phyloP scores from a whole-genome alignment of 495 filamentous ascomycete species.

The Amorphotheca resinae region DNA sequence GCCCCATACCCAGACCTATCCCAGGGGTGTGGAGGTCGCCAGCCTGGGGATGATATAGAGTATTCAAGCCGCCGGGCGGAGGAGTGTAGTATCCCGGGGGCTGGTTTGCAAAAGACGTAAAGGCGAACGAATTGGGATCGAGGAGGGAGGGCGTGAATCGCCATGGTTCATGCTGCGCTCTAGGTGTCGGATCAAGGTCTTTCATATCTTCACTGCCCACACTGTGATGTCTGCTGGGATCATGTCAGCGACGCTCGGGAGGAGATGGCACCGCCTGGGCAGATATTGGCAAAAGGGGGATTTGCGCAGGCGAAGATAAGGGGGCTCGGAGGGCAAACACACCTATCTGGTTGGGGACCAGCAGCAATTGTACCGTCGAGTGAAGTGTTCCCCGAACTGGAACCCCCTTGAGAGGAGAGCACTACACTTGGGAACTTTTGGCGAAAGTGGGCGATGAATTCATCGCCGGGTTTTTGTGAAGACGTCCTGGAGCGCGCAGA shows the following conservation, averaged over 20 bases:
- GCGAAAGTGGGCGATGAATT: conserved; percentile 74
- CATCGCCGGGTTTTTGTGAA: conserved; percentile 76
- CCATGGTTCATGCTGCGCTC: conserved; percentile 62
- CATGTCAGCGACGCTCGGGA: conserved; percentile 4
- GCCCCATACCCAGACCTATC: conserved; percentile 49
- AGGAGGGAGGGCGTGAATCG: conserved; percentile 78
- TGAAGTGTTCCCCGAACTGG: conserved; percentile 24
- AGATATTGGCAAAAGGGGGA: no score
- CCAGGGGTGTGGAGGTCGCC: conserved; percentile 86
- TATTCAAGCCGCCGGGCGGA: conserved; percentile 72
- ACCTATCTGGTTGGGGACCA: conserved; percentile 38
- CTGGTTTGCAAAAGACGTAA: conserved; percentile 65
- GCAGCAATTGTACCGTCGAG: conserved; percentile 28
- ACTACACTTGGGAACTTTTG: conserved; percentile 60
- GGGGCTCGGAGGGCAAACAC: conserved; percentile 17
- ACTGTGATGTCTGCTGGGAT: conserved; percentile 12
- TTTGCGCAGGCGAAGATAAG: conserved; percentile 19
- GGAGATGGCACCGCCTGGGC: conserved; percentile 6
- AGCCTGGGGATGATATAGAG: conserved; percentile 69
- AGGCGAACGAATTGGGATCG: conserved; percentile 72
- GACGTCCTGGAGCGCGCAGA: conserved; percentile 44
- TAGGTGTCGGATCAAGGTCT: conserved; percentile 69
- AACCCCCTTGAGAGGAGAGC: conserved; percentile 19
- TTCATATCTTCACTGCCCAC: conserved; percentile 41
- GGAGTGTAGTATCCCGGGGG: conserved; percentile 79